phyloP scores from a whole-genome alignment of 139 green algal species.

The Prasinococcaceae sp. region DNA sequence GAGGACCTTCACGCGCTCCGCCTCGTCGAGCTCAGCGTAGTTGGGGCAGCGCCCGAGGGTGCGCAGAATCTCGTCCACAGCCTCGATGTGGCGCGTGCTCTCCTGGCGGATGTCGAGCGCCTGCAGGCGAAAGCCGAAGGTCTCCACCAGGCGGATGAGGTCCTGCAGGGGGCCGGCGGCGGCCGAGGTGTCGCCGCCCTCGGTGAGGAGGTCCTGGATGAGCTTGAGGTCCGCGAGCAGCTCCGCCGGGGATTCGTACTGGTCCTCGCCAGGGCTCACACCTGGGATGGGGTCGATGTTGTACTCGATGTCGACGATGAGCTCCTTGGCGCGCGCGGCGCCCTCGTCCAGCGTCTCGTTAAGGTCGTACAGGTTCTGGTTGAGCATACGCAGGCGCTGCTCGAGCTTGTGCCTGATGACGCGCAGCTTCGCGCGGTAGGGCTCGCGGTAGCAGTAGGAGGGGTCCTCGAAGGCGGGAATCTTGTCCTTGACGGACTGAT shows the following conservation, averaged over 20 bases:
- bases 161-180: slow-evolving; percentile 74
- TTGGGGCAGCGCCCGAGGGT: slow-evolving; percentile 1
- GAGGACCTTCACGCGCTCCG: slow-evolving; percentile 4
- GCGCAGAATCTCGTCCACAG: slow-evolving; percentile 57
- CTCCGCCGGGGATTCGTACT: slow-evolving; percentile 1
- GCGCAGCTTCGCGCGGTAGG: slow-evolving; percentile 18
- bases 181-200: slow-evolving; percentile 60
- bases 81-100: slow-evolving; percentile 15
- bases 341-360: neutral
- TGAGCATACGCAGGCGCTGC: slow-evolving; percentile 19
- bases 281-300: slow-evolving; percentile 12
- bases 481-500: neutral
- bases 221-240: slow-evolving; percentile 14
- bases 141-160: slow-evolving; percentile 64
- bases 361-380: slow-evolving; percentile 2
- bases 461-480: slow-evolving; percentile 4
- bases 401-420: slow-evolving; percentile 17
- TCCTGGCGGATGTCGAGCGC: slow-evolving; percentile 82
- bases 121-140: slow-evolving; percentile 76
- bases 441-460: slow-evolving; percentile 1
- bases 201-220: slow-evolving; percentile 21
- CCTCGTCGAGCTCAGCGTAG: slow-evolving; percentile 6
- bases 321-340: neutral
- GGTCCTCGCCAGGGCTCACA: slow-evolving; percentile 1
- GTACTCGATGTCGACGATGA: slow-evolving; percentile 15